Evolutionary conservation across 2,329 filamentous ascomycete genomes (phyloP).

Genomic region (Trichoderma arundinaceum): DNA sequence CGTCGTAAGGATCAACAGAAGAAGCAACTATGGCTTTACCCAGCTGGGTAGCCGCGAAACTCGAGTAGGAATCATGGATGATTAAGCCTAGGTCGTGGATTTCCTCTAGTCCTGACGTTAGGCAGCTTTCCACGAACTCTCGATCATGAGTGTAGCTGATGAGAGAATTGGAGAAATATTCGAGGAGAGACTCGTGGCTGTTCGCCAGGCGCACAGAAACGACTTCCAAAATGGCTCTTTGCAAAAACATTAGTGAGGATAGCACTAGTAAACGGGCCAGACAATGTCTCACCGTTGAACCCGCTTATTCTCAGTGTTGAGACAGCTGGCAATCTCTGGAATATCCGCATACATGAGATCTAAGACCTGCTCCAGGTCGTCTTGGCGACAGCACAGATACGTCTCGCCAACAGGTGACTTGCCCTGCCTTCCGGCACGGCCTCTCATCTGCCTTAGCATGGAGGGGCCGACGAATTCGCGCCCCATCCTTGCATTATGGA

Average conservation of each 20-base stretch:
- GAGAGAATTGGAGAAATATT: slow-evolving; percentile 72
- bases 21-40: slow-evolving; percentile 75
- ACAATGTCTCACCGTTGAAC: slow-evolving; percentile 62
- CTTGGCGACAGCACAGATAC: slow-evolving; percentile 73
- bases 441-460: slow-evolving; percentile 82
- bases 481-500: slow-evolving; percentile 77
- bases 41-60: slow-evolving; percentile 66
- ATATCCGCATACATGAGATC: slow-evolving; percentile 75
- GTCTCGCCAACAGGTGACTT: slow-evolving; percentile 80
- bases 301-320: slow-evolving; percentile 69
- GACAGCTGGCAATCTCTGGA: slow-evolving; percentile 70
- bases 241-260: not conserved
- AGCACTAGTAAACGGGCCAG: not conserved
- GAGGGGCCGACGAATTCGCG: slow-evolving; percentile 76
- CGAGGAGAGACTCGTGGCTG: slow-evolving; percentile 66
- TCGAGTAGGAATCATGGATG: slow-evolving; percentile 53
- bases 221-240: slow-evolving; percentile 72
- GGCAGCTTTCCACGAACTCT: slow-evolving; percentile 56
- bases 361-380: slow-evolving; percentile 71
- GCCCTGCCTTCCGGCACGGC: slow-evolving; percentile 76
- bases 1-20: slow-evolving; percentile 75
- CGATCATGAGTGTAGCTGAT: slow-evolving; percentile 63
- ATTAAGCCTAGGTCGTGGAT: slow-evolving; percentile 63
- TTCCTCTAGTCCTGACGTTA: slow-evolving; percentile 65
- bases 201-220: slow-evolving; percentile 72